These are phyloP conservation scores for Dactylorhiza incarnata DNA, from an alignment of 106 monocot species.

Conservation along the genomic window DNA sequence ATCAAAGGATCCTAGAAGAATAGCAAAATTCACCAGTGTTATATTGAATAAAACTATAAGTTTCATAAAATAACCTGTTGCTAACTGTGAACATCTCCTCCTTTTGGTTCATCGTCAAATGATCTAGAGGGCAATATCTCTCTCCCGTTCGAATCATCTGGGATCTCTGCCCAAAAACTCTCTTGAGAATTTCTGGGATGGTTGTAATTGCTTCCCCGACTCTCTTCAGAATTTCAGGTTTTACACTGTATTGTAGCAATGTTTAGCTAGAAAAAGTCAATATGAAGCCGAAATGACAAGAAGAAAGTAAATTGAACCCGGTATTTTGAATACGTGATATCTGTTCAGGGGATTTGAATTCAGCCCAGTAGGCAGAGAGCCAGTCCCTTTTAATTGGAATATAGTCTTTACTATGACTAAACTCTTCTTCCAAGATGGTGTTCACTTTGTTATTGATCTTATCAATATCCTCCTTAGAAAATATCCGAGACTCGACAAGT, in stretches of 20 bases:
- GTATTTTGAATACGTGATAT: slow-evolving; percentile 89
- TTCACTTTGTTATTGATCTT: slow-evolving; percentile 66
- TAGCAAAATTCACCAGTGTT: not conserved
- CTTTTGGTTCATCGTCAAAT: slow-evolving; percentile 67
- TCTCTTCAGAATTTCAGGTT: slow-evolving; percentile 79
- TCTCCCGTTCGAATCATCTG: slow-evolving; percentile 79
- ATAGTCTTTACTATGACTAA: slow-evolving; percentile 76
- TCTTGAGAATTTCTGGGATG: slow-evolving; percentile 86
- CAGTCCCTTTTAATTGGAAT: slow-evolving; percentile 82
- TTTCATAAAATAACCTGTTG: slow-evolving; percentile 56
- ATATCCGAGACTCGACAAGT: slow-evolving; percentile 51
- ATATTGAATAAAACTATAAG: not conserved
- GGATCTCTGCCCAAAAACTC: slow-evolving; percentile 68
- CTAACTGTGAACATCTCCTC: slow-evolving; percentile 94
- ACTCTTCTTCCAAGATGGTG: slow-evolving; percentile 82
- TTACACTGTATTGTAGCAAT: slow-evolving; percentile 42
- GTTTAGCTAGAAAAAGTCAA: not conserved
- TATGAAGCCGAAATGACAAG: not conserved
- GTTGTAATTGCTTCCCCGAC: slow-evolving; percentile 82
- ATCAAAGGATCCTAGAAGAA: not conserved
- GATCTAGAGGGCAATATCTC: slow-evolving; percentile 70
- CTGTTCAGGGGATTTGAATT: slow-evolving; percentile 96
- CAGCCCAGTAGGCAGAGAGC: slow-evolving; percentile 92
- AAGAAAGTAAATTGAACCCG: slow-evolving; percentile 36
- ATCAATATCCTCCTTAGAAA: slow-evolving; percentile 66